Evolutionary conservation across 1,284 basidiomycete species (phyloP), one percentile per base, ranked within the genome.

Genomic region (Schizophyllum amplum): DNA sequence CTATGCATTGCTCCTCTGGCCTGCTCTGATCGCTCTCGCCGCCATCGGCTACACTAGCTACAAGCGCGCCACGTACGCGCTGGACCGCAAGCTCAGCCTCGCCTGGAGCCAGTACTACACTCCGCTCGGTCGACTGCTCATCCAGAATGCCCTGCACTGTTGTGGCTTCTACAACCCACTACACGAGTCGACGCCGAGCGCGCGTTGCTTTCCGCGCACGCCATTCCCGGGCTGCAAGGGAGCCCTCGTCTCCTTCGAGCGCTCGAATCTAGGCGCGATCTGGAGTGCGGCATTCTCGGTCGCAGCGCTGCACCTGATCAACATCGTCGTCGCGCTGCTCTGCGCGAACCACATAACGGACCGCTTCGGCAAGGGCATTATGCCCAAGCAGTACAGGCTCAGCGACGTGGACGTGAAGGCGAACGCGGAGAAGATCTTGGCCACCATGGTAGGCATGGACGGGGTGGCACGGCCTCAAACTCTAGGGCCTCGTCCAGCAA

Each of bases 311-410:
- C 86, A 90, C 63, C 64, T 90, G 57, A 57, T 77, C 33, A 85
- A 86, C 69, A 84, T 90, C 60, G 62, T 84, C 53, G 73, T 81
- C 0, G 78, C 81, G 13, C 68, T 91, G 52, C 70, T 91, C 23
- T 90, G 86, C 65, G 77, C 83, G 50, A 90, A 90, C 69, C 87
- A 90, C 63, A 78, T 91, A 55, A 90, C 84, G 58, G 71, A 75
- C 57, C 80, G 66, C 56, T 82, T 90, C 67, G 87, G 88, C 55
- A 87, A 87, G 70, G 86, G 87, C 1, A 73, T 90, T 53, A 86
- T 77, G 54, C 89, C 87, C 11, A 77, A 76, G 69, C 70, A 74
- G 62, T 90, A 90, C 71, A 72, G 87, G 52, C 71, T 90, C 60
- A 78, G 74, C 61, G 68, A 74, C 25, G 66, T 57, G 27, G 77